Percentiles rank a stretch among this genome's conserved stretches.
phyloP scores from a whole-genome alignment of 2,329 filamentous ascomycete species.

The Aureobasidium sp. region DNA sequence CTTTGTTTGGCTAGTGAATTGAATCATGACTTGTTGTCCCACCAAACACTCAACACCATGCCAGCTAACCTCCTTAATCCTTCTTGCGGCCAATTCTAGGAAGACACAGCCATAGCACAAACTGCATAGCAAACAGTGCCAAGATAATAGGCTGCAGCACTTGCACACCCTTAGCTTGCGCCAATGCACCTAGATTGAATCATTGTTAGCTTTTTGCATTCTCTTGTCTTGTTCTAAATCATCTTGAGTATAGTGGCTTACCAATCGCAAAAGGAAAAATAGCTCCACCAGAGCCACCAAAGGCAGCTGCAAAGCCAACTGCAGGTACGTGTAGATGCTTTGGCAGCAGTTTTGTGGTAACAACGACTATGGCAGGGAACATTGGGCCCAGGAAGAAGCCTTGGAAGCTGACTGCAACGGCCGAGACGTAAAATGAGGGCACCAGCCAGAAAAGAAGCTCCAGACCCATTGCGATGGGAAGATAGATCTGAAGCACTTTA shows the following conservation, averaged over 20 bases:
- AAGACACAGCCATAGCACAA: background rate
- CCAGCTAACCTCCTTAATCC: background rate
- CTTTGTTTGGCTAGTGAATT: too few relatives aligned
- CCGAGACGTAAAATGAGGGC: conserved; percentile 65
- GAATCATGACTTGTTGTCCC: too few relatives aligned
- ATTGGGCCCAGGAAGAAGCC: conserved; percentile 77
- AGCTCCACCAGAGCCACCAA: conserved; percentile 68
- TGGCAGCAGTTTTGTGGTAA: conserved; percentile 67
- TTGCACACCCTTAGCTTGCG: conserved; percentile 53
- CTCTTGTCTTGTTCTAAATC: too few relatives aligned
- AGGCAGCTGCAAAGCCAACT: conserved; percentile 72
- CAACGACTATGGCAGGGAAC: conserved; percentile 68
- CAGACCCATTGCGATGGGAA: conserved; percentile 55
- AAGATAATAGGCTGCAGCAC: conserved; percentile 53
- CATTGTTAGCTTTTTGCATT: too few relatives aligned
- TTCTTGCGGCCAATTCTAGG: conserved; percentile 1
- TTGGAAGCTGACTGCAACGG: conserved; percentile 62
- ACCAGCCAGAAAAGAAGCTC: conserved; percentile 77
- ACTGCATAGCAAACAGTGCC: background rate
- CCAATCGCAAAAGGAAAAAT: conserved; percentile 57
- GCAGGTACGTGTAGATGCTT: conserved; percentile 67
- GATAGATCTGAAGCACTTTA: conserved; percentile 45
- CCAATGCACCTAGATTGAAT: conserved; percentile 46
- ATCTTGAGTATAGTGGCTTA: too few relatives aligned
- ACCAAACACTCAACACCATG: too few relatives aligned